A percentile compares a stretch with the other conserved stretches of the same genome.
Evolutionary conservation across 2,329 filamentous ascomycete genomes (phyloP).

Genomic region (Botrytis tulipae): DNA sequence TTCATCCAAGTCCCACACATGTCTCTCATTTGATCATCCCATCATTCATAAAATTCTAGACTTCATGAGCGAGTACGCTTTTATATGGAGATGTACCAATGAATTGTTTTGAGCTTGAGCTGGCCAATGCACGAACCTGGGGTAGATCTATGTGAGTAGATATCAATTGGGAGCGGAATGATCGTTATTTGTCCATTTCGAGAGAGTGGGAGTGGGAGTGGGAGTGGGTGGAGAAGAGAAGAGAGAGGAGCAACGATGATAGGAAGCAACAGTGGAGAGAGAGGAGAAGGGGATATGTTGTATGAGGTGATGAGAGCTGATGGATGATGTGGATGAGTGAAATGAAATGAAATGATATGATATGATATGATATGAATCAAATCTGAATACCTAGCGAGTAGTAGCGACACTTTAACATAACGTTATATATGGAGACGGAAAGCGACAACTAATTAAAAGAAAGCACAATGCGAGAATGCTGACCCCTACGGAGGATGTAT

Average conservation of each 20-base stretch:
- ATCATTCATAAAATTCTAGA: constrained; percentile 10
- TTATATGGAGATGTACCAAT: constrained; percentile 14
- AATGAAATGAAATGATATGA: neutral
- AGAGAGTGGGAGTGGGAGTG: constrained; percentile 4
- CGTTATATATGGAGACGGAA: constrained; percentile 1
- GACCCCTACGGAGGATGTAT: neutral
- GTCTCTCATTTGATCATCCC: neutral
- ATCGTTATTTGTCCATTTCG: neutral
- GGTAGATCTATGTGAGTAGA: constrained; percentile 9
- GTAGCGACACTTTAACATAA: neutral
- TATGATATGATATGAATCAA: neutral
- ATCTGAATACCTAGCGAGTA: neutral
- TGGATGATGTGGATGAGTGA: neutral
- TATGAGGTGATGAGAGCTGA: neutral
- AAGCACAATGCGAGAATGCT: neutral
- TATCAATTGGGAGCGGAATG: neutral
- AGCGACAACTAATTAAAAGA: constrained; percentile 7
- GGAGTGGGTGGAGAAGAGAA: neutral
- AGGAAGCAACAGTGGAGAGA: neutral
- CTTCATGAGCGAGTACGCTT: neutral
- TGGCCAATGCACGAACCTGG: constrained; percentile 17
- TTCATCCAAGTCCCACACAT: neutral
- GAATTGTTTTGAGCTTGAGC: neutral
- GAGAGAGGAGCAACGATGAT: neutral
- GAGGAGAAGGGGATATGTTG: neutral